These are phyloP conservation scores for Asterochloris sp. DNA, from an alignment of 139 green algal genomes.

Conservation along the genomic window DNA sequence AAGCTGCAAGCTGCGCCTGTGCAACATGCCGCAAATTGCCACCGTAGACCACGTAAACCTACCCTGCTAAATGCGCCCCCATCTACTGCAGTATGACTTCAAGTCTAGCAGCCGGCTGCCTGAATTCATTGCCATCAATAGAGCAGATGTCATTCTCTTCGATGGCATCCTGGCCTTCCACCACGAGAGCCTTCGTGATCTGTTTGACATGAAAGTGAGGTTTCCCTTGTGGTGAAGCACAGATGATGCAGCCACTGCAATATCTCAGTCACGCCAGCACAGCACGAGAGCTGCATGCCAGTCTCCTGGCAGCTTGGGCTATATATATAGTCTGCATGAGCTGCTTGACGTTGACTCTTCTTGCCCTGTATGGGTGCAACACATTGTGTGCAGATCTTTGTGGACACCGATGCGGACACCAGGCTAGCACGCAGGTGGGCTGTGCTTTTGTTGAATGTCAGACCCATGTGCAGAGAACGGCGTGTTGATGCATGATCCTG, in stretches of 20 bases:
- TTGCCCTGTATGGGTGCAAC: too few species aligned
- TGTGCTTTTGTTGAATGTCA: neutral
- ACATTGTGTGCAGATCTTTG: slow-evolving; percentile 43
- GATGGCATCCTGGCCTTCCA: slow-evolving; percentile 46
- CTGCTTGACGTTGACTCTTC: slow-evolving; percentile 22
- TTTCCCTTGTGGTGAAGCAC: too few species aligned
- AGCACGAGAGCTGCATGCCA: too few species aligned
- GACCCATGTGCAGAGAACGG: neutral
- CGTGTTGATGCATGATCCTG: neutral
- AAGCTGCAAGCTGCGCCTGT: too few species aligned
- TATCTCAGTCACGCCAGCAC: too few species aligned
- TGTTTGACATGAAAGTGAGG: neutral
- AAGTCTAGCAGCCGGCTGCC: slow-evolving; percentile 23
- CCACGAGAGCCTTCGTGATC: slow-evolving; percentile 9
- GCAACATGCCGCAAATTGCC: too few species aligned
- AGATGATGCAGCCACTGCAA: neutral
- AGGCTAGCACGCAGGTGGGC: slow-evolving; percentile 36
- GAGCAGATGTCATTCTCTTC: slow-evolving; percentile 41
- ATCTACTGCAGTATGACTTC: slow-evolving; percentile 35
- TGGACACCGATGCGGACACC: slow-evolving; percentile 50
- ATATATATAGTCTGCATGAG: slow-evolving; percentile 13
- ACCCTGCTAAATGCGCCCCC: too few species aligned
- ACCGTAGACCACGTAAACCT: too few species aligned
- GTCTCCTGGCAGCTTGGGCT: too few species aligned
- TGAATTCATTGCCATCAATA: neutral